Base-by-base conservation (phyloP, 257 asterid genomes). In the Verbena officinalis region DNA sequence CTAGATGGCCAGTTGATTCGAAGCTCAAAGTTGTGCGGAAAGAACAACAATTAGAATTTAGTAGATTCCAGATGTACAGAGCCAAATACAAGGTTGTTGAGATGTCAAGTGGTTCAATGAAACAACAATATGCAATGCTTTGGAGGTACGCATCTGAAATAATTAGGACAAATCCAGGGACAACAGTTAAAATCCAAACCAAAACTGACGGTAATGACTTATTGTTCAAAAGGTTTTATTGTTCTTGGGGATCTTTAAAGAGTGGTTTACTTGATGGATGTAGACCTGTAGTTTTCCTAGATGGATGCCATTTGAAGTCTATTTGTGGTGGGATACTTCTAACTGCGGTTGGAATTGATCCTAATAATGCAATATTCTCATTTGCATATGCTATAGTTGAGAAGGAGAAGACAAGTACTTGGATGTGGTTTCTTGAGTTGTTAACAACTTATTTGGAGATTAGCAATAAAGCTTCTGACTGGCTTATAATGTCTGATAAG, bases 341-440 rank as follows among this genome's bases (percentile, higher is more conserved):
- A 21, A 1, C 4, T 51, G 57, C 0, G 4, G 15, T 20, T 4
- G 33, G 57, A 4, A 51, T 51, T 0, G 57, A 51, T 51, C 0
- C 33, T 1, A 20, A 51, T 16, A 46, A 46, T 46, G 7, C 21
- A 6, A 46, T 46, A 11, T 46, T 15, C 7, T 24, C 11, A 19
- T 51, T 51, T 51, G 57, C 57, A 5, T 21, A 51, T 51, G 33
- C 33, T 3, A 9, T 51, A 9, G 57, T 51, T 5, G 57, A 51
- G 9, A 51, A 21, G 33, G 57, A 57, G 4, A 57, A 31, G 9
- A 21, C n/a, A 10, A 21, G 5, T 5, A 9, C 60, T 9, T 55
- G 62, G 45, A 1, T 4, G 2, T 55, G 45, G 62, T 55, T 55
- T 55, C 0, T 55, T 2, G 12, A 31, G 13, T 16, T 55, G 16